Base-by-base conservation (phyloP, 371 early-diverging fungal genomes). In the Rhizopus arrhizus region DNA sequence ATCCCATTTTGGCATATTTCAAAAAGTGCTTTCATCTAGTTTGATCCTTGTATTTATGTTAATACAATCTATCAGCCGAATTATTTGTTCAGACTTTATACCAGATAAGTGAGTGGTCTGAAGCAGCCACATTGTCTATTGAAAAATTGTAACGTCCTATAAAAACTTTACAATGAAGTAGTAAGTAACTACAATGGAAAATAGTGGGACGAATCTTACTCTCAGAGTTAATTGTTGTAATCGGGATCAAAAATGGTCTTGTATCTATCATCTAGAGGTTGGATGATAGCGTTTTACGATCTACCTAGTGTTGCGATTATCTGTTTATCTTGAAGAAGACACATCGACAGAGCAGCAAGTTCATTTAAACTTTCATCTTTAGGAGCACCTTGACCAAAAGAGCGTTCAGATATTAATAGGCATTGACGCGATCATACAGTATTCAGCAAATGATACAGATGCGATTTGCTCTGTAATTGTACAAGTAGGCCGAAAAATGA, bases 1-100 rank as follows among this genome's bases (percentile, higher is more conserved):
- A 55, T 43, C 55, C 47, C 57, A 57, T 57, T 57, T 57, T 57
- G 57, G 49, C 57, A 57, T 57, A 57, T 57, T 57, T 57, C 9
- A 48, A 57, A 57, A 57, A 42, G 47, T 57, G 47, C 35, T 48
- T 57, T 54, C 49, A 47, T 57, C 47, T 57, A 57, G 38, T 47
- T 57, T 57, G 36, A 57, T 35, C 47, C 57, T 57, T 57, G 57
- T 47, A 57, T 57, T 57, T 57, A 46, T 57, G 36, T 57, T 57
- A 57, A 57, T 57, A 57, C 38, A 54, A 54, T 54, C 42, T 54
- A 54, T 54, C 54, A 54, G 38, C 38, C 31, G 29, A 54, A 54
- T 54, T 54, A 54, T 54, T 54, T 54, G 42, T 54, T 54, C 22
- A 54, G 54, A 54, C 42, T 54, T 41, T 42, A 54, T 54, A 54